Percentiles rank a stretch among this genome's conserved stretches.
Evolutionary conservation across 306 rosid genomes (phyloP).

Genomic region (Gillenia trifoliata): DNA sequence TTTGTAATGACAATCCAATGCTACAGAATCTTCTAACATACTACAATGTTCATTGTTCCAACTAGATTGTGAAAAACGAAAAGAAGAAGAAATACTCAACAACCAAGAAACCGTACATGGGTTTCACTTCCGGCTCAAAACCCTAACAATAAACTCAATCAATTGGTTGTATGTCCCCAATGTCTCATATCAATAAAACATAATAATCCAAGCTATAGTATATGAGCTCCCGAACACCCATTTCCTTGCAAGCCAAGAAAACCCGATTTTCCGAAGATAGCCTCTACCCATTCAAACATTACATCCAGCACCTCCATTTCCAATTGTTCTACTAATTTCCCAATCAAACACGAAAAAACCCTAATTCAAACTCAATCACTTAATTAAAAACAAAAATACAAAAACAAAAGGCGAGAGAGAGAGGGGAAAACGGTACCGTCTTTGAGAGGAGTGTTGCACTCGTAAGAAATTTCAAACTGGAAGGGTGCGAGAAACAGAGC

Average conservation of each 20-base stretch:
- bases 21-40: neutral
- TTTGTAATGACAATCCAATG: neutral
- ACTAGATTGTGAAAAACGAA: neutral
- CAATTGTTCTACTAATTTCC: neutral
- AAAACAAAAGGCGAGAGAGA: neutral
- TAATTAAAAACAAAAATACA: neutral
- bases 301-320: neutral
- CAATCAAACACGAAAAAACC: neutral
- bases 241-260: neutral
- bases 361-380: neutral
- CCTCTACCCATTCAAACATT: neutral
- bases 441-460: conserved; percentile 40
- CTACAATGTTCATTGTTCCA: neutral
- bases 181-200: neutral
- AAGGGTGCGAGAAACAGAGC: conserved; percentile 53
- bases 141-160: neutral
- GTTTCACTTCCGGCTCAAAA: neutral
- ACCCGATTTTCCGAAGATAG: neutral
- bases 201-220: neutral
- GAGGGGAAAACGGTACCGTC: conserved; percentile 22
- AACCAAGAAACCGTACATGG: no score
- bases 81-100: neutral
- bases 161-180: neutral
- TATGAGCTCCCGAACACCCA: neutral
- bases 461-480: conserved; percentile 42